Base-by-base conservation (phyloP, 2,329 filamentous ascomycete species). In the Akanthomyces muscarius region DNA sequence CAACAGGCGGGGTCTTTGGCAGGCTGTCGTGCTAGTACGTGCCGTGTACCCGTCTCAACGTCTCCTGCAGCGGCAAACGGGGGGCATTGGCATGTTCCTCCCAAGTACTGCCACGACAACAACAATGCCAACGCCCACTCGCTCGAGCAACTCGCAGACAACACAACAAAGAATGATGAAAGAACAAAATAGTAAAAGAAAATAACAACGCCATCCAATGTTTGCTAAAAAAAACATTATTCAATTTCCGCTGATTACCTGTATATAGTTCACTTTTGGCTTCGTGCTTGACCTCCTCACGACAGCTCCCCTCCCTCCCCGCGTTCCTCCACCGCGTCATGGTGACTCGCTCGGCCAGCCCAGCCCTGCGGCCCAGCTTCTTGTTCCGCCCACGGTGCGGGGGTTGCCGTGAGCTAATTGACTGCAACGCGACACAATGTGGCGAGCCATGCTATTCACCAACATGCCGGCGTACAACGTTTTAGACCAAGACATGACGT, bases 381-480 rank as follows among this genome's bases (percentile, higher is more conserved):
- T 54, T 16, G 25, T 21, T n/a, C 52, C 36, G 36, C 42, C 28
- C 28, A 28, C 21, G 18, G 44, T 57, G 55, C 55, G 55, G 42
- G 55, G 55, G 18, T 57, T 57, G 55, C 42, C 42, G 55, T 25
- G 41, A 42, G 54, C 42, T 57, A 28, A 33, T 55, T 44, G 38
- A 56, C 25, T 16, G 25, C 14, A 36, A 11, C 11, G 14, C 13
- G 7, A 38, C 30, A 36, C 25, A n/a, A 48, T 54, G 30, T 30
- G 48, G 33, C 48, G 16, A 51, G 45, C 45, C 10, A 30, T 51
- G 28, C 48, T 5, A 30, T 38, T 53, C 30, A 53, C n/a, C n/a
- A 38, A 28, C 25, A 51, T 33, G 48, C 11, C 47, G 21, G 28
- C n/a, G 18, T n/a, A 30, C 48, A 51, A 4, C 13, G 48, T 51